Evolutionary conservation across 2,329 filamentous ascomycete species (phyloP), one percentile per base, ranked within the genome.

Genomic region (Calonectria pseudoturangicola): DNA sequence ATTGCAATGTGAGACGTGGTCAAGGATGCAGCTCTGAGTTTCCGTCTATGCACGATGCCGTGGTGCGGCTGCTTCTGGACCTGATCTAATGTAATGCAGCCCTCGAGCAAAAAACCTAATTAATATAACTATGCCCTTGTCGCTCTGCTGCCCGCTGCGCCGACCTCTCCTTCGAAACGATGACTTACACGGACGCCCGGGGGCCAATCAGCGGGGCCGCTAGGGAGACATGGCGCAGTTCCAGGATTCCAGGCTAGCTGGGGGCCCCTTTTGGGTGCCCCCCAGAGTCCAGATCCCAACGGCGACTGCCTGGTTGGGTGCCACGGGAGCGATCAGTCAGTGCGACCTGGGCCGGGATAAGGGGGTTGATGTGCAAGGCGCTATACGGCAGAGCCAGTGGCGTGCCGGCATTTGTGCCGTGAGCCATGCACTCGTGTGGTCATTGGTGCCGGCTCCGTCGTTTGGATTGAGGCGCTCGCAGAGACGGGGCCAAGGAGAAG

Each of bases 401-500:
- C 16, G 16, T 28, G 13, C 21, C 21, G 33, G 33, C 33, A 36
- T 36, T 36, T 36, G 10, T 3, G 33, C 33, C 33, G 33, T 36
- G 33, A 36, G 33, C 33, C 33, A 36, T 36, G 33, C 33, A 10
- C 8, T 36, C 33, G 33, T 10, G 7, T 36, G 33, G 33, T 36
- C 10, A 36, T 36, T 36, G 33, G 33, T 36, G 33, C 33, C 33
- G 33, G 33, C 33, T 36, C 33, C 33, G 10, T 9, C 12, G 6
- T 3, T 36, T 36, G 33, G 12, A 36, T 36, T 6, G 9, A 10
- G 33, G 33, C 33, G 33, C 33, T 36, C 33, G 10, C 33, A 48
- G n/a, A n/a, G n/a, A 48, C 45, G 45, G 45, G 30, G 54, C 54
- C 54, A 58, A 58, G 54, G 39, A 58, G 39, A 27, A 25, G 54